These are phyloP conservation scores for Candida germanica DNA, from an alignment of 805 yeast species.

Conservation along the genomic window DNA sequence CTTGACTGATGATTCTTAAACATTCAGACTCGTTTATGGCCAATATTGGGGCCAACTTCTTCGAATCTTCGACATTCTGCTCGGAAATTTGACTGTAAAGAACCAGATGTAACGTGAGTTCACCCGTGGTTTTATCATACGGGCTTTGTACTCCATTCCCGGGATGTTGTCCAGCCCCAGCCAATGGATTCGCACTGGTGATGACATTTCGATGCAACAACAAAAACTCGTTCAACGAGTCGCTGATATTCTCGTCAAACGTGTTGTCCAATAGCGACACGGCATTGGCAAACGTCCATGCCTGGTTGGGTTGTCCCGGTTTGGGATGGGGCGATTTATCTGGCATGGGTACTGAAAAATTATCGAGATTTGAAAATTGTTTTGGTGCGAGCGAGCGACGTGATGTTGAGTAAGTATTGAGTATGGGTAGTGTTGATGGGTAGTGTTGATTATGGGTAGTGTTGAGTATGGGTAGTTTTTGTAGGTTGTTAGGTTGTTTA, in stretches of 20 bases:
- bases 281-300: conserved; percentile 42
- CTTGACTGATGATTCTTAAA: conserved; percentile 45
- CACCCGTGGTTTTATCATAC: conserved; percentile 20
- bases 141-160: too few species aligned
- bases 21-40: conserved; percentile 43
- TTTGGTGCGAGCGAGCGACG: too few species aligned
- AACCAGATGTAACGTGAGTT: conserved; percentile 40
- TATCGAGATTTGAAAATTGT: too few species aligned
- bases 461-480: too few species aligned
- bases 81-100: conserved; percentile 34
- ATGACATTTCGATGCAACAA: conserved; percentile 28
- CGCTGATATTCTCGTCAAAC: conserved; percentile 29
- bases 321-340: too few species aligned
- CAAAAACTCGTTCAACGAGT: conserved; percentile 40
- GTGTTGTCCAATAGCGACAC: conserved; percentile 27
- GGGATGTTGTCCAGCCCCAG: not conserved
- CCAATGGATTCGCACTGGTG: conserved; percentile 31
- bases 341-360: too few species aligned
- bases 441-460: too few species aligned
- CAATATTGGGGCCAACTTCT: conserved; percentile 36
- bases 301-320: conserved; percentile 32
- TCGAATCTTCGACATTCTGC: conserved; percentile 36
- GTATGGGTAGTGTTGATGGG: too few species aligned
- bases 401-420: too few species aligned
- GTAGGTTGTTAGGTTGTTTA: too few species aligned